phyloP scores from a whole-genome alignment of 495 filamentous ascomycete species.

The Peziza echinospora region DNA sequence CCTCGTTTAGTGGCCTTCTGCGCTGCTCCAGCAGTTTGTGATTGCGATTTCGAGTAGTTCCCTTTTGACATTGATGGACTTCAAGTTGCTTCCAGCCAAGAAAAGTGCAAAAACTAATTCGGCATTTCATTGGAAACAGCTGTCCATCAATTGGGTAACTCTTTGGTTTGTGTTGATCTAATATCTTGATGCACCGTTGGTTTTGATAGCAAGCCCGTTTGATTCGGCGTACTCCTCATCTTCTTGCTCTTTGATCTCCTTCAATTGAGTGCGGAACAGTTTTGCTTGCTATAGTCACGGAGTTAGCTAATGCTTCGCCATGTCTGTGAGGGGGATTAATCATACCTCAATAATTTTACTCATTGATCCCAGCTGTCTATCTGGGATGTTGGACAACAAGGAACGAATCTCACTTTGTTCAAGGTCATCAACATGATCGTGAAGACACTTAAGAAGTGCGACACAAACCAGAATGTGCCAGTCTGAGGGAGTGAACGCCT shows the following conservation, averaged over 20 bases:
- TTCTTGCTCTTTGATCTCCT: constrained; percentile 8
- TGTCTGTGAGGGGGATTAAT: neutral
- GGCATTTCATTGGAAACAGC: no score
- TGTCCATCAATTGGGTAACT: no score
- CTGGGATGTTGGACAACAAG: constrained; percentile 12
- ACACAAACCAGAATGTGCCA: constrained; percentile 18
- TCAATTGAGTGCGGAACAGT: constrained; percentile 8
- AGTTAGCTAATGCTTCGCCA: constrained; percentile 4
- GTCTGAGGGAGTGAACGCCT: constrained; percentile 17
- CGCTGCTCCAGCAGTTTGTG: no score
- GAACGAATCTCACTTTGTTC: constrained; percentile 17
- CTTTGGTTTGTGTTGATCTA: no score
- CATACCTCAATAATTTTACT: constrained; percentile 15
- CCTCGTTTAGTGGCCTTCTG: no score
- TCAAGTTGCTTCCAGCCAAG: no score
- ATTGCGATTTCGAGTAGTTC: no score
- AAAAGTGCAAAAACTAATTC: no score
- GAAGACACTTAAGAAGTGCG: constrained; percentile 14
- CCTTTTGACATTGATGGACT: no score
- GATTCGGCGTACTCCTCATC: constrained; percentile 9
- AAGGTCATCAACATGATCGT: constrained; percentile 15
- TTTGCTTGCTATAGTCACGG: no score
- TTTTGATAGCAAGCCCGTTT: no score
- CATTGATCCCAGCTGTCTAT: constrained; percentile 5
- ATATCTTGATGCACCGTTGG: no score